Base-by-base conservation (phyloP, 148 eudicot species). In the Chenopodium quinoa region DNA sequence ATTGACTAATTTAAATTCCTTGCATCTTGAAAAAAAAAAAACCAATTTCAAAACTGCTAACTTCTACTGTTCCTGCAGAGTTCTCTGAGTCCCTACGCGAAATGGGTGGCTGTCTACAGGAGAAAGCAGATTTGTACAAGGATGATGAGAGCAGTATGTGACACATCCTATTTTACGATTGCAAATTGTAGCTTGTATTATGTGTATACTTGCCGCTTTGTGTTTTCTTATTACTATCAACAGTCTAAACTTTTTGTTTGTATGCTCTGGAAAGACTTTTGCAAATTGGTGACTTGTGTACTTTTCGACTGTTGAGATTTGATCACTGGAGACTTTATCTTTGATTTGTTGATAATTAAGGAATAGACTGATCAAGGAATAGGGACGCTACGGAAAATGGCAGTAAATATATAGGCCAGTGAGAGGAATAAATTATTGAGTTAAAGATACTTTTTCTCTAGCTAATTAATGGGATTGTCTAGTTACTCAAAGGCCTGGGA, bases 21-120 rank as follows among this genome's bases (percentile, higher is more conserved):
- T 73, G 76, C 50, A 17, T 37, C 1, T 34, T 0, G 48, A 37
- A 70, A 8, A 9, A 9, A 9, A 23, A 7, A 54, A 3, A n/a
- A 17, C 40, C 5, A 4, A 13, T 65, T 14, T 62, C 31, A 1
- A n/a, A 69, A 23, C 46, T 46, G 19, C 80, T 84, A 66, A 86
- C 66, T 77, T 80, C 70, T 67, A 82, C 20, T 82, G 62, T 37
- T 14, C 48, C 88, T 90, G 80, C 93, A 95, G 99, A 95, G 86
- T 95, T 95, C 86, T 91, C 97, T 0, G 97, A 93, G 91, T 95
- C 99, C 78, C 84, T 95, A 74, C 84, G 86, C 64, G 99, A 93
- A 80, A 91, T 95, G 96, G 97, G 97, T 71, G 83, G 82, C 78
- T 93, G 97, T 89, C 89, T 95, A 58, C 65, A 82, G 88, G 95